Base-by-base conservation (phyloP, 2,329 filamentous ascomycete genomes). In the Emericellopsis atlantica region DNA sequence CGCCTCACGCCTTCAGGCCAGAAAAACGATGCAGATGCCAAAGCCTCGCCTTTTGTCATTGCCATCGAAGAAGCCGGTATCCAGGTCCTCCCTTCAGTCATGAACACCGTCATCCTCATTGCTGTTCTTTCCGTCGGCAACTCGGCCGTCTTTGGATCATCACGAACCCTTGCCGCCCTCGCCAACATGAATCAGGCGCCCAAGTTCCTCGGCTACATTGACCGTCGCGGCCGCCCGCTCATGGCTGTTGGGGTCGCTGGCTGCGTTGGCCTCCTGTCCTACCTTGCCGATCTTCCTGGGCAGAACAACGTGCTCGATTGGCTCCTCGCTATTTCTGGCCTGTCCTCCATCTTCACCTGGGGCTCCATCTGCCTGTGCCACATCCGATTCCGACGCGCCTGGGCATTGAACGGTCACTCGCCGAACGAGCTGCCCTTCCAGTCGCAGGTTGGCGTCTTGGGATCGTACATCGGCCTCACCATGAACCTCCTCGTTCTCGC, bases 51-150 rank as follows among this genome's bases (percentile, higher is more conserved):
- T 2, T 95, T 95, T 57, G 89, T 95, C 51, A 93, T 95, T 52
- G 86, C 89, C 46, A 94, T 95, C 50, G 69, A 83, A 49, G 82
- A 88, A 46, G 87, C 88, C 2, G 82, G 85, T 8, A 93, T 95
- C 51, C 64, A 75, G 34, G 80, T 82, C 2, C 73, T 95, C 3
- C 86, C 87, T 2, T 89, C 84, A 0, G 74, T 95, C 41, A 93
- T 95, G 83, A 95, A 96, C 60, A 79, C 78, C n/a, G 87, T 95
- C 45, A 95, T 95, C 57, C 78, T 95, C 54, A 78, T 94, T 46
- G 83, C 89, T 16, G 88, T 95, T 18, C 66, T 95, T 18, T 93
- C 86, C 1, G 89, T 95, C 44, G 88, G 88, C 43, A 95, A 95
- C 61, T 90, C 86, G 6, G 81, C 88, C 45, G 81, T 95, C 44